Evolutionary conservation across 208 protist species (phyloP), one percentile per base, ranked within the genome.

Genomic region (Phytomonas serpens): DNA sequence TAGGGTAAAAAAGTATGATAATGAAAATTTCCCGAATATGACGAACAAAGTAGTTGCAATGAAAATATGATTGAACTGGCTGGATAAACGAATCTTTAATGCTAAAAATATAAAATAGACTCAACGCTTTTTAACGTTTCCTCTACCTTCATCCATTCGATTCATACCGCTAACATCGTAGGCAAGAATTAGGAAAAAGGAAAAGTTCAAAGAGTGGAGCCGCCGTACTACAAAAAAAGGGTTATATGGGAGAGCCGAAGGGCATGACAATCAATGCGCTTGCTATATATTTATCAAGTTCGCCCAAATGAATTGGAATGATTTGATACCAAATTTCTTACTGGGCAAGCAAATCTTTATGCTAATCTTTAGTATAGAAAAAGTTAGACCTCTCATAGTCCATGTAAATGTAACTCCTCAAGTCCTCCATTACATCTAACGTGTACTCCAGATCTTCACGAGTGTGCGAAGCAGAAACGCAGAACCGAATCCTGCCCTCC

Each of bases 381-480:
- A 30, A 57, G 47, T 57, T 57, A 57, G 47, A 57, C 47, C 69
- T 66, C 72, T 83, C 81, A 80, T 86, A 95, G 69, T 90, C 79
- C 77, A 95, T 82, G 77, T 84, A 81, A 33, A 95, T 73, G 64
- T 84, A 76, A 31, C 87, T 74, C 62, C 81, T 84, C 31, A 98
- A 72, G 33, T 96, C 86, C 61, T 83, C 76, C 71, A 98, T 92
- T n/a, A 96, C 83, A 38, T 95, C 79, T 4, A 98, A 74, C 23
- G 90, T 93, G 68, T 92, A 81, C 67, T 98, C 91, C 27, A 98
- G 75, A 82, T 98, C 94, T 72, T 97, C 95, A 63, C 82, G 87
- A 23, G 97, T 98, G 81, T 99, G 98, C 30, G 84, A 76, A n/a
- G 98, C 93, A 7, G 88, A 95, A 57, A 98, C 79, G 78, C 94